phyloP scores from a whole-genome alignment of 139 green algal species.

The Closterium sp. region DNA sequence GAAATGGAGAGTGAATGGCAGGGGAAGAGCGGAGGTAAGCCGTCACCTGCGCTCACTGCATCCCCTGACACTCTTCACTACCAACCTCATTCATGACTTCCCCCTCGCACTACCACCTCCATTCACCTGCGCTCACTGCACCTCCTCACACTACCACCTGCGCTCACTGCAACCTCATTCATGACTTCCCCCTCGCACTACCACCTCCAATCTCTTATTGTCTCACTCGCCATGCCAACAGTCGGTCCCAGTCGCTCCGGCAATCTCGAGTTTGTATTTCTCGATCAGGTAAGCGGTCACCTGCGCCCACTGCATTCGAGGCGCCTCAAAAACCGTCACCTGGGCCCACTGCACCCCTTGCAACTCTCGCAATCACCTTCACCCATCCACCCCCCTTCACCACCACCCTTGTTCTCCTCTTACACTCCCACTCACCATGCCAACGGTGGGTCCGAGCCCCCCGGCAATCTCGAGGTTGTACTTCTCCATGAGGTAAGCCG shows the following conservation, averaged over 20 bases:
- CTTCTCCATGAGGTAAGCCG: conserved; percentile 37
- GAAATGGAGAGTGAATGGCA: neutral
- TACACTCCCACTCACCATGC: neutral
- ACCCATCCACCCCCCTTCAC: no score
- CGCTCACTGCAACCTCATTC: no score
- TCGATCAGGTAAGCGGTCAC: conserved; percentile 36
- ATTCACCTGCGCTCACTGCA: no score
- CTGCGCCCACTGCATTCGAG: conserved; percentile 49
- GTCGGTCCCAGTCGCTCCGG: conserved; percentile 37
- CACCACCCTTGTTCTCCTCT: no score
- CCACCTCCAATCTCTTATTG: conserved; percentile 10
- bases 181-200: conserved; percentile 25
- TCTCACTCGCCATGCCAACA: conserved; percentile 9
- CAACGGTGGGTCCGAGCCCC: conserved; percentile 31
- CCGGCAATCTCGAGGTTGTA: conserved; percentile 48
- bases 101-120: no score
- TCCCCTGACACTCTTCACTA: no score
- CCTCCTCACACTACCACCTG: no score
- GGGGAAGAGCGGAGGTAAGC: neutral
- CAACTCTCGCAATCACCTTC: no score
- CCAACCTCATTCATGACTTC: no score
- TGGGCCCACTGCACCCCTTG: no score
- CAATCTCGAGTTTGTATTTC: conserved; percentile 49
- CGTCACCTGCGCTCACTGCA: conserved; percentile 48
- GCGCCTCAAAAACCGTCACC: no score